Evolutionary conservation across 441 rosid species (phyloP), one percentile per base, ranked within the genome.

Genomic region (Erodium moschatum): DNA sequence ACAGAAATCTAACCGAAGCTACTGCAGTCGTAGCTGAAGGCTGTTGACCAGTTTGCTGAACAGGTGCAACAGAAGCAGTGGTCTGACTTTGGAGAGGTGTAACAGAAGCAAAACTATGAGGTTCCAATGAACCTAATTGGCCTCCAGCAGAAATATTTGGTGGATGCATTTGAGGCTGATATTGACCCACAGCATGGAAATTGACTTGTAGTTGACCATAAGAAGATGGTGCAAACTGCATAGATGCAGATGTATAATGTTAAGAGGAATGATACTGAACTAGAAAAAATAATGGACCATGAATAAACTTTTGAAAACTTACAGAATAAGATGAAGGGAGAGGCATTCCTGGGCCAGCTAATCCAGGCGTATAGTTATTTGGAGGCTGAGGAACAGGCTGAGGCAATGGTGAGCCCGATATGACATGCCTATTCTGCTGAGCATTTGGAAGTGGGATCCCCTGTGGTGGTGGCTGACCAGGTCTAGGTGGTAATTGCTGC

Each of bases 401-500:
- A 73, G 86, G 79, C 75, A 81, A 72, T 61, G 80, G 70, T 65
- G 89, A 72, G 69, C 86, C 87, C 75, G 87, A 68, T 21, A 76
- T 38, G 50, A 84, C 68, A 72, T 82, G 77, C 72, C 78, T 76
- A 78, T 73, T 85, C 70, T 78, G 79, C 76, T 78, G 91, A 69
- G 86, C 75, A 80, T 68, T 69, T 77, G 85, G 83, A 76, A 82
- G 52, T 44, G 87, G 52, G 50, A 79, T 78, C 70, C 82, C 81
- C 65, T 79, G 88, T 64, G 90, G 77, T 48, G 84, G 82, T 61
- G 81, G 83, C 80, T 75, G 86, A 74, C 82, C 76, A 27, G 89
- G 86, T 74, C 88, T 87, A 46, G 82, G 80, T 69, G 86, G 85
- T 10, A 85, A 72, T 68, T 82, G 91, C 78, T 81, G 96, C 86